Conservation (phyloP, 2,329 filamentous ascomycete genomes). For the Aspergillus sp. region DNA sequence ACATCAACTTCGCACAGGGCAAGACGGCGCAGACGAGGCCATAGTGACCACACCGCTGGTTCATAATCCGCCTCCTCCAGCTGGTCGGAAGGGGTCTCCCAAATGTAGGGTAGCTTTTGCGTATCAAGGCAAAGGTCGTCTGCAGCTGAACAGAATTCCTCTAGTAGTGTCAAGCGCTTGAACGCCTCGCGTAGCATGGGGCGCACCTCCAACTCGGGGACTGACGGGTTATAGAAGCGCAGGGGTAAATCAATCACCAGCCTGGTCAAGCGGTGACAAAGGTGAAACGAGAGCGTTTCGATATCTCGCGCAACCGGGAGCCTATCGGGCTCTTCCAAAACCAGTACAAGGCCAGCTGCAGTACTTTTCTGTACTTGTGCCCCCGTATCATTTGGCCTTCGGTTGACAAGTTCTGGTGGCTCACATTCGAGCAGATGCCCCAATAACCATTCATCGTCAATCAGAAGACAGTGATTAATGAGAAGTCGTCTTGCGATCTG, state of each 20-base stretch:
- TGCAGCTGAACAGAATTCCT: slow-evolving; percentile 16
- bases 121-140: slow-evolving; percentile 18
- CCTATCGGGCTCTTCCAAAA: slow-evolving; percentile 11
- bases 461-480: slow-evolving; percentile 16
- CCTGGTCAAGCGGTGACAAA: slow-evolving; percentile 4
- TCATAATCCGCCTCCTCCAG: slow-evolving; percentile 2
- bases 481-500: slow-evolving; percentile 15
- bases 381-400: background rate
- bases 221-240: slow-evolving; percentile 12
- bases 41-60: slow-evolving; percentile 16
- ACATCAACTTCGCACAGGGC: slow-evolving; percentile 17
- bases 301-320: slow-evolving; percentile 7
- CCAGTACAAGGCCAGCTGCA: slow-evolving; percentile 13
- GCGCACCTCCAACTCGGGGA: slow-evolving; percentile 7
- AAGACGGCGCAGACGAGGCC: slow-evolving; percentile 15
- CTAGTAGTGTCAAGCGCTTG: slow-evolving; percentile 13
- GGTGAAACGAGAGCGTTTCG: slow-evolving; percentile 4
- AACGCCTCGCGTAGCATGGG: slow-evolving; percentile 14
- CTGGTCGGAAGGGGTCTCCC: background rate
- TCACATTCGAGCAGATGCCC: background rate
- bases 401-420: background rate
- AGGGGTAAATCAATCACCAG: slow-evolving; percentile 18
- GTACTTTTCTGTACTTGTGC: background rate
- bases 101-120: background rate
- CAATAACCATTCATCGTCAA: slow-evolving; percentile 1